Conservation (phyloP, 768 basidiomycete species). For the Boletus tylopilopsis region DNA sequence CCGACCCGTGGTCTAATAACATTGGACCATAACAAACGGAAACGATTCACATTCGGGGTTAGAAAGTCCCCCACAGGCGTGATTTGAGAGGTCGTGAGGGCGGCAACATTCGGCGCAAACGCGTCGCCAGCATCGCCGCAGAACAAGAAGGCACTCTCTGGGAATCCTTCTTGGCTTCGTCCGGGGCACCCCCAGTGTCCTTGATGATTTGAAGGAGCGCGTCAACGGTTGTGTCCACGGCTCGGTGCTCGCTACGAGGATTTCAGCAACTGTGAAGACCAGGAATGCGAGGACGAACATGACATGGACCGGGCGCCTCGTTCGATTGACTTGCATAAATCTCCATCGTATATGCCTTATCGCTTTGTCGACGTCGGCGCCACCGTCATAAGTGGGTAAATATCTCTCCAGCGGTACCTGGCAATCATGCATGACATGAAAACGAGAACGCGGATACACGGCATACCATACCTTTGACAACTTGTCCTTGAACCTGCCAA, state of each 20-base stretch:
- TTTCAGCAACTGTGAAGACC: not conserved
- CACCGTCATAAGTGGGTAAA: not conserved
- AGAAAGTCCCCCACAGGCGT: not conserved
- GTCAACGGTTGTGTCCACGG: not conserved
- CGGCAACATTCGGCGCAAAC: not conserved
- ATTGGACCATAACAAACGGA: not conserved
- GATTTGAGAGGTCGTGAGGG: not conserved
- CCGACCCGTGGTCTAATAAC: too few species aligned
- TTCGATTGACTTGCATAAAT: not conserved
- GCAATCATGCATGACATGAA: not conserved
- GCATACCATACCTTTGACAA: not conserved
- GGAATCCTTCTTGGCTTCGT: not conserved
- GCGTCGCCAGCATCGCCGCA: not conserved
- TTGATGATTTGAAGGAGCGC: not conserved
- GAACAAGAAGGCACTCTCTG: not conserved
- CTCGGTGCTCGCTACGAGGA: not conserved
- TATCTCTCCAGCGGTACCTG: constrained; percentile 1
- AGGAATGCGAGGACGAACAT: not conserved
- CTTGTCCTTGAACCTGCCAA: not conserved
- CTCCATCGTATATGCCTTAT: not conserved
- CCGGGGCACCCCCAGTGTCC: not conserved
- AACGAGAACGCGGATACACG: too few species aligned
- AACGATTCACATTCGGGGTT: not conserved
- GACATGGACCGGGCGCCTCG: not conserved
- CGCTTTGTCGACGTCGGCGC: not conserved